Conservation (phyloP, 2,329 filamentous ascomycete genomes). For the Coniosporium tulheliwenetii region DNA sequence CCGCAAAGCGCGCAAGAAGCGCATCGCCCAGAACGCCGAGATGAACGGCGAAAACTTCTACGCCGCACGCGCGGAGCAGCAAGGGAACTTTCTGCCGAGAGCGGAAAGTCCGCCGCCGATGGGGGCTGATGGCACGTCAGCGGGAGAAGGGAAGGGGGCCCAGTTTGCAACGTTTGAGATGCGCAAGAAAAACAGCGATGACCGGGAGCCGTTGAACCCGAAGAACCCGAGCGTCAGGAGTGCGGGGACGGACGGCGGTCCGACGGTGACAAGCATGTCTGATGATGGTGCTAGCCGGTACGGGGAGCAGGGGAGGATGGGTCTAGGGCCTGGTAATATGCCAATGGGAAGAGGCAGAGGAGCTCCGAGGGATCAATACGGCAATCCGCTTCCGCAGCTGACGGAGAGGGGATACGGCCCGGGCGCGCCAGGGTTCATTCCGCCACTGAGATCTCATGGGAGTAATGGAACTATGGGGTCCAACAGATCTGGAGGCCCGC, state of each 20-base stretch:
- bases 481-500: constrained; percentile 6
- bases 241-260: constrained; percentile 27
- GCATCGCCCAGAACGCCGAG: constrained; percentile 85
- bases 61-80: constrained; percentile 25
- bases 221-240: constrained; percentile 45
- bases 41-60: constrained; percentile 96
- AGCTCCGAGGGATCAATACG: constrained; percentile 45
- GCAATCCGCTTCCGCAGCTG: constrained; percentile 34
- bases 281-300: constrained; percentile 1
- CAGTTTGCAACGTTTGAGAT: constrained; percentile 50
- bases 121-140: constrained; percentile 38
- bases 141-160: constrained; percentile 27
- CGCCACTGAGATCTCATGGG: constrained; percentile 27
- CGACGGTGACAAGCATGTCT: constrained; percentile 17
- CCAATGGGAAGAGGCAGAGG: constrained; percentile 5
- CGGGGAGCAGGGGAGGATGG: neutral
- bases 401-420: constrained; percentile 10
- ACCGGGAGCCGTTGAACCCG: constrained; percentile 54
- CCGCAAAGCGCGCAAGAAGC: constrained; percentile 81
- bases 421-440: constrained; percentile 18
- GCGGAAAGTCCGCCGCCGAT: constrained; percentile 39
- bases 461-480: constrained; percentile 30
- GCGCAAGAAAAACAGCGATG: constrained; percentile 46
- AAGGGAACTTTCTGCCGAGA: constrained; percentile 21
- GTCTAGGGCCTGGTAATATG: neutral